Base-by-base conservation (phyloP, 148 eudicot species). In the Oxyria digyna region DNA sequence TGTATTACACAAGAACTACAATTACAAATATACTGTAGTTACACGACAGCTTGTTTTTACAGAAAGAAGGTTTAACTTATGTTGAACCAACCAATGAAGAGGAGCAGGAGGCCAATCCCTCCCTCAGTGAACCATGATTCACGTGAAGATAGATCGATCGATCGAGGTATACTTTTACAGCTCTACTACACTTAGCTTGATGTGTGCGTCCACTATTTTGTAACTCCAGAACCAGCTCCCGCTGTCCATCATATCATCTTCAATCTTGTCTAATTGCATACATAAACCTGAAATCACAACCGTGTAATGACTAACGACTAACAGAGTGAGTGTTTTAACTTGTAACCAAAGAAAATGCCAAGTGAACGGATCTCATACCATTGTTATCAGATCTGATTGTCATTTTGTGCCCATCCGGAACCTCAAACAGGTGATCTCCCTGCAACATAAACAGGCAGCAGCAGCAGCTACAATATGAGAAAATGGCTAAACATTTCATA, bases 171-270 rank as follows among this genome's bases (percentile, higher is more conserved):
- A 50, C 71, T 75, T 71, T 68, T 80, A 87, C 62, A 74, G 69
- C 75, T 86, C 96, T 74, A 85, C 81, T 85, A 88, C 76, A 80
- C 87, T 88, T 72, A 94, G 73, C 72, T 85, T 81, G 76, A 94
- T 67, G 66, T 85, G 97, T 48, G 78, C 68, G 73, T 87, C 97
- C 6, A 75, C 85, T 77, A 81, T 74, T 72, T 77, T 81, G 87
- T 94, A 91, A 65, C 72, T 80, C 99, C 99, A 94, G 73, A 70
- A 88, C 99, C 97, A 94, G 83, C 91, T 90, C 78, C 97, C 99
- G 14, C 73, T 74, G 67, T 88, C 85, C 78, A 86, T 84, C 72
- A 81, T 77, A 3, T 69, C 63, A 42, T 82, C 82, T 78, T 84
- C 85, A 65, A 94, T 82, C 35, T 85, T 85, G 52, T 81, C 76